A percentile compares a stretch with the other conserved stretches of the same genome.
phyloP scores from a whole-genome alignment of 805 yeast genomes.

The Pichia eremophila region DNA sequence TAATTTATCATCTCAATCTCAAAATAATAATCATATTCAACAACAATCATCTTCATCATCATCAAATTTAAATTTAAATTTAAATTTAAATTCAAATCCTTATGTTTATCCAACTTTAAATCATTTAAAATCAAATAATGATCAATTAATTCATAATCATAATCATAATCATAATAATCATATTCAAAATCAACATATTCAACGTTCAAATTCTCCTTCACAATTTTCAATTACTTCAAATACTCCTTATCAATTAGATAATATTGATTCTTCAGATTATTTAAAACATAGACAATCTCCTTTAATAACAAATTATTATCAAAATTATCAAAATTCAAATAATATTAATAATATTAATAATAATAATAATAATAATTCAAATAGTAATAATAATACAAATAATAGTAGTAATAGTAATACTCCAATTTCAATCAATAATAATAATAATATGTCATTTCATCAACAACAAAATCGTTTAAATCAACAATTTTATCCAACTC shows the following conservation, averaged over 20 bases:
- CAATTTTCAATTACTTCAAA: conserved; percentile 1
- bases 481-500: background rate
- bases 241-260: conserved; percentile 1
- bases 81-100: no score
- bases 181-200: background rate
- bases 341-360: no score
- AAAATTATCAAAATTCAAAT: background rate
- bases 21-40: no score
- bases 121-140: background rate
- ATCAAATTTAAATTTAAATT: no score
- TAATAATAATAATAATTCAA: no score
- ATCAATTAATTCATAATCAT: background rate
- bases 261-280: background rate
- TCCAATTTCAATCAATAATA: no score
- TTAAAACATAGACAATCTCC: conserved; percentile 6
- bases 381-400: no score
- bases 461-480: background rate
- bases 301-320: conserved; percentile 2
- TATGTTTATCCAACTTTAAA: conserved; percentile 1
- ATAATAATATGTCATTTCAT: no score
- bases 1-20: background rate
- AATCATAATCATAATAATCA: no score
- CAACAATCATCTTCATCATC: no score
- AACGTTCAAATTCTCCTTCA: conserved; percentile 3
- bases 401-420: no score